A percentile compares a stretch with the other conserved stretches of the same genome.
Evolutionary conservation across 768 basidiomycete species (phyloP).

Genomic region (Trametes elegans): DNA sequence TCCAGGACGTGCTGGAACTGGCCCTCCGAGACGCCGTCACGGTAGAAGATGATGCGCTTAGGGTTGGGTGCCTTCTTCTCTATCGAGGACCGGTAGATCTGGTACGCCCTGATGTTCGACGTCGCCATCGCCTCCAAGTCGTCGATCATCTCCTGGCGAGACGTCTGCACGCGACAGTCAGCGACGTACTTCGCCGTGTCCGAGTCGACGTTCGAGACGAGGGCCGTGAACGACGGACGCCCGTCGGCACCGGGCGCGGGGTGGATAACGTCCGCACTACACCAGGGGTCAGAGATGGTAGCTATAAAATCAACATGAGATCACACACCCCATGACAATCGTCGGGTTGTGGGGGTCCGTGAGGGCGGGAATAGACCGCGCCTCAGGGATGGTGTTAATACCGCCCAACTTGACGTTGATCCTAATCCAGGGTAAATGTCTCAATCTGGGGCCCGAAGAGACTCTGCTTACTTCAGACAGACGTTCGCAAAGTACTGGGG

Average conservation of each 20-base stretch:
- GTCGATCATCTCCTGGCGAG: slow-evolving; percentile 74
- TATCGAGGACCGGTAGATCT: slow-evolving; percentile 48
- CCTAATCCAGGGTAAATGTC: slow-evolving; percentile 35
- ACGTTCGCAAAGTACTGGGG: slow-evolving; percentile 82
- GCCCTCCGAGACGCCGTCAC: slow-evolving; percentile 60
- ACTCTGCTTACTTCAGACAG: slow-evolving; percentile 60
- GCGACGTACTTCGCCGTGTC: slow-evolving; percentile 69
- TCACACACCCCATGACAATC: slow-evolving; percentile 63
- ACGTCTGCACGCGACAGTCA: slow-evolving; percentile 62
- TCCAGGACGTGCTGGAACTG: slow-evolving; percentile 51
- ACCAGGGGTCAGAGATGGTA: not conserved
- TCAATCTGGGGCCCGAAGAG: not conserved
- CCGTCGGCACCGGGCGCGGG: slow-evolving; percentile 79
- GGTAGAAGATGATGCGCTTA: slow-evolving; percentile 73
- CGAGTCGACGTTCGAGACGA: slow-evolving; percentile 79
- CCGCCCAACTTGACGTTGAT: slow-evolving; percentile 85
- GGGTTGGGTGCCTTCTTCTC: slow-evolving; percentile 55
- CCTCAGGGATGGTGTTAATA: slow-evolving; percentile 76
- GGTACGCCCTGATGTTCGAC: slow-evolving; percentile 53
- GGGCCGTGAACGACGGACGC: slow-evolving; percentile 75
- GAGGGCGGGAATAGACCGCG: slow-evolving; percentile 59
- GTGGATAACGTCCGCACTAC: slow-evolving; percentile 76
- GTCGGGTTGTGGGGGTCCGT: slow-evolving; percentile 73
- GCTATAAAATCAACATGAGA: not conserved
- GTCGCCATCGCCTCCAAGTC: slow-evolving; percentile 64